Evolutionary conservation across 805 yeast genomes (phyloP).

Genomic region (Candida sonorensis): DNA sequence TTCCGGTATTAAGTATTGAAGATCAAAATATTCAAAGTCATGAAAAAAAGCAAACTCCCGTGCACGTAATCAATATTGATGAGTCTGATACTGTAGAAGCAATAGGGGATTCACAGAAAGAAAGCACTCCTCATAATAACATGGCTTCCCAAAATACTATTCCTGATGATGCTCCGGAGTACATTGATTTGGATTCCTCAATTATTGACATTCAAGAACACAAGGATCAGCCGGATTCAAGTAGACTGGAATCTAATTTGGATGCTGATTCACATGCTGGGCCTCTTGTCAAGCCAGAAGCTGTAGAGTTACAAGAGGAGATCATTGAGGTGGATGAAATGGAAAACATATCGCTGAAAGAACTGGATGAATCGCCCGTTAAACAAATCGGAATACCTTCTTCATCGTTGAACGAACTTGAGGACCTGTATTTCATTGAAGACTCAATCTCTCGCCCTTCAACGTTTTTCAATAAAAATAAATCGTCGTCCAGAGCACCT

Average conservation of each 20-base stretch:
- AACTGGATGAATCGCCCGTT: neutral
- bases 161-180: too few relatives aligned
- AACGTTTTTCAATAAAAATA: constrained; percentile 18
- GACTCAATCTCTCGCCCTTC: constrained; percentile 19
- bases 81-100: too few relatives aligned
- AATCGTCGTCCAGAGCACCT: constrained; percentile 8
- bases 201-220: too few relatives aligned
- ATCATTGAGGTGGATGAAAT: constrained; percentile 21
- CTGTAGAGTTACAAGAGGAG: constrained; percentile 14
- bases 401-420: constrained; percentile 28
- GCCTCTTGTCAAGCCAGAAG: neutral
- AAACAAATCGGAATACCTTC: constrained; percentile 33
- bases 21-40: too few relatives aligned
- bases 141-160: too few relatives aligned
- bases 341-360: constrained; percentile 7
- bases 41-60: too few relatives aligned
- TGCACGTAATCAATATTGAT: too few relatives aligned
- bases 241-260: neutral
- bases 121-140: too few relatives aligned
- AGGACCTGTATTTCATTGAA: constrained; percentile 21
- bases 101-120: too few relatives aligned
- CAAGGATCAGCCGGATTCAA: neutral
- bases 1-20: too few relatives aligned
- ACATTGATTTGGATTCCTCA: too few relatives aligned
- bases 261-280: too few relatives aligned